Evolutionary conservation across 225 moss, liverwort and hornwort genomes (phyloP).

Genomic region (Polytrichum commune): DNA sequence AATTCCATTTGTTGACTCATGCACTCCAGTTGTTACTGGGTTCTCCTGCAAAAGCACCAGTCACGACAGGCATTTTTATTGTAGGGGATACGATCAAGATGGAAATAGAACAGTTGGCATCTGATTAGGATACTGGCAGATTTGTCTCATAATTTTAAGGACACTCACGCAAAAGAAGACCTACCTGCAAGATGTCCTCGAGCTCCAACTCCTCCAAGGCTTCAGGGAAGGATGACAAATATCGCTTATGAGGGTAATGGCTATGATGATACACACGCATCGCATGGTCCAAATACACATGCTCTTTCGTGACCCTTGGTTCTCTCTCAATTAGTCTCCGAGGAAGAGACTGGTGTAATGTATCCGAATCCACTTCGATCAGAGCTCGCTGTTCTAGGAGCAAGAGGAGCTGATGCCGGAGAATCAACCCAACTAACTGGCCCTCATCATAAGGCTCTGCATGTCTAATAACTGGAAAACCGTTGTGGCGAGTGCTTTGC

Average conservation of each 20-base stretch:
- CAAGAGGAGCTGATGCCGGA: conserved; percentile 77
- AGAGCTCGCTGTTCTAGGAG: conserved; percentile 64
- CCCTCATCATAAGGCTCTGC: conserved; percentile 43
- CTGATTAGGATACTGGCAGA: no score
- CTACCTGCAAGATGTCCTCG: conserved; percentile 49
- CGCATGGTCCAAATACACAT: conserved; percentile 59
- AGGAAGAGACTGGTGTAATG: conserved; percentile 32
- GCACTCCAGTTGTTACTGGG: conserved; percentile 26
- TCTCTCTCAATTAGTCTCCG: conserved; percentile 26
- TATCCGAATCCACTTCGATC: conserved; percentile 52
- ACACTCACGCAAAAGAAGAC: conserved; percentile 28
- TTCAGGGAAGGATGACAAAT: conserved; percentile 62
- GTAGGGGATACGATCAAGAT: no score
- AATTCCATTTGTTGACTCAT: conserved; percentile 18
- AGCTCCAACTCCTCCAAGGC: conserved; percentile 62
- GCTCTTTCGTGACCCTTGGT: conserved; percentile 39
- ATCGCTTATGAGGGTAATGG: conserved; percentile 71
- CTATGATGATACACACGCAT: conserved; percentile 86
- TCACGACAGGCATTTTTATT: no score
- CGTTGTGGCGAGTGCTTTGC: conserved; percentile 63
- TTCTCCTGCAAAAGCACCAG: conserved; percentile 25
- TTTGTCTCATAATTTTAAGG: neutral
- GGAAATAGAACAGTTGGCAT: neutral
- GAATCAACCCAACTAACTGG: conserved; percentile 66
- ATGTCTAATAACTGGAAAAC: conserved; percentile 70